Percentiles rank a stretch among this genome's conserved stretches.
Evolutionary conservation across 2,329 filamentous ascomycete species (phyloP).

Genomic region (Fusarium sp.): DNA sequence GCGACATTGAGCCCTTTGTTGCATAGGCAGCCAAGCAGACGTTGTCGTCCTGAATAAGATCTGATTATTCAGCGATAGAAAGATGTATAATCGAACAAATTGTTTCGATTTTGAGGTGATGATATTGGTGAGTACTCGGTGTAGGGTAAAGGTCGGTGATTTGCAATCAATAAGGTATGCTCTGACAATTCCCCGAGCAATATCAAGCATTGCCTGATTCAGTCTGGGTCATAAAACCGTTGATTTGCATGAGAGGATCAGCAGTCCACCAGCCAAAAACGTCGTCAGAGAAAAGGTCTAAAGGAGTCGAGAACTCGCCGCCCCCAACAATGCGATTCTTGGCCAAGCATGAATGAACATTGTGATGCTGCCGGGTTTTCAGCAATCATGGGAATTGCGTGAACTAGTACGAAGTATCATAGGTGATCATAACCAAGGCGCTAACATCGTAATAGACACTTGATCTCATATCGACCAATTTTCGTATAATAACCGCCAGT

Average conservation of each 20-base stretch:
- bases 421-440: background rate
- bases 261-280: slow-evolving; percentile 19
- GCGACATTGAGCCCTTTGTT: slow-evolving; percentile 6
- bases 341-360: slow-evolving; percentile 8
- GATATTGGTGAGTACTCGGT: background rate
- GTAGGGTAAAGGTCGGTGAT: slow-evolving; percentile 13
- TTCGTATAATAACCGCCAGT: slow-evolving; percentile 21
- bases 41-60: background rate
- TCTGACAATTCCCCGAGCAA: slow-evolving; percentile 14
- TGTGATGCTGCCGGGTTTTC: slow-evolving; percentile 4
- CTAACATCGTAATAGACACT: background rate
- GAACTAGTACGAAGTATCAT: background rate
- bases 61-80: background rate
- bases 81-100: background rate
- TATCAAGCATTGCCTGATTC: slow-evolving; percentile 28
- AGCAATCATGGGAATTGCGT: background rate
- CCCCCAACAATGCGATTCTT: slow-evolving; percentile 11
- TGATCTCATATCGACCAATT: background rate
- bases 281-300: slow-evolving; percentile 19
- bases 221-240: slow-evolving; percentile 30
- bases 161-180: background rate
- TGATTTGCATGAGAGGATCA: slow-evolving; percentile 37
- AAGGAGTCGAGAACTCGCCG: slow-evolving; percentile 35
- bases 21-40: background rate
- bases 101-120: background rate